A percentile compares a stretch with the other conserved stretches of the same genome.
Conservation (phyloP, 805 yeast genomes). For the Saccharomycopsis sp. region DNA sequence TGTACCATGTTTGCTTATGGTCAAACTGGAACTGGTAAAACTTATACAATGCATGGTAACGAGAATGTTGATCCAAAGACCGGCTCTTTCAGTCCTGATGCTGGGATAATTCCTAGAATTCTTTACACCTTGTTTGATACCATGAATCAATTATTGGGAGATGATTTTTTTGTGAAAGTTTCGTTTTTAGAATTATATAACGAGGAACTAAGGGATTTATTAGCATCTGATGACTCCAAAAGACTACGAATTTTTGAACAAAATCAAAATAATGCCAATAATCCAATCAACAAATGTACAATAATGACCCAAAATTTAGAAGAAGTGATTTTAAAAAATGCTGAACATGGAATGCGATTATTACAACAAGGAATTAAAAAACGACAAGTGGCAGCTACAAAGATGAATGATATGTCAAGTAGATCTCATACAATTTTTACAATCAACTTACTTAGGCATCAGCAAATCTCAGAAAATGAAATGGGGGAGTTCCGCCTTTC, state of each 20-base stretch:
- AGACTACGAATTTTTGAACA: slow-evolving; percentile 42
- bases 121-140: slow-evolving; percentile 43
- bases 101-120: slow-evolving; percentile 58
- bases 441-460: slow-evolving; percentile 41
- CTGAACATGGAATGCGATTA: slow-evolving; percentile 45
- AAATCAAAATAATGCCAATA: neutral
- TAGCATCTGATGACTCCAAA: slow-evolving; percentile 36
- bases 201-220: slow-evolving; percentile 71
- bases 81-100: slow-evolving; percentile 31
- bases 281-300: slow-evolving; percentile 3
- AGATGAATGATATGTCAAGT: slow-evolving; percentile 62
- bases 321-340: slow-evolving; percentile 45
- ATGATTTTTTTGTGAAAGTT: slow-evolving; percentile 60
- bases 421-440: slow-evolving; percentile 74
- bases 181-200: slow-evolving; percentile 82
- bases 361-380: slow-evolving; percentile 46
- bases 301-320: slow-evolving; percentile 48
- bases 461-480: slow-evolving; percentile 3
- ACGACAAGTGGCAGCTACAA: slow-evolving; percentile 62
- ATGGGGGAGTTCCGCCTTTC: slow-evolving; percentile 35
- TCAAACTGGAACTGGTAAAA: slow-evolving; percentile 87
- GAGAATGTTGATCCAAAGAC: slow-evolving; percentile 23
- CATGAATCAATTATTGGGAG: slow-evolving; percentile 25
- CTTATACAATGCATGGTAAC: slow-evolving; percentile 71
- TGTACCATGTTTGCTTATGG: slow-evolving; percentile 85